Evolutionary conservation across 441 rosid genomes (phyloP).

Genomic region (Mallotus japonicus): DNA sequence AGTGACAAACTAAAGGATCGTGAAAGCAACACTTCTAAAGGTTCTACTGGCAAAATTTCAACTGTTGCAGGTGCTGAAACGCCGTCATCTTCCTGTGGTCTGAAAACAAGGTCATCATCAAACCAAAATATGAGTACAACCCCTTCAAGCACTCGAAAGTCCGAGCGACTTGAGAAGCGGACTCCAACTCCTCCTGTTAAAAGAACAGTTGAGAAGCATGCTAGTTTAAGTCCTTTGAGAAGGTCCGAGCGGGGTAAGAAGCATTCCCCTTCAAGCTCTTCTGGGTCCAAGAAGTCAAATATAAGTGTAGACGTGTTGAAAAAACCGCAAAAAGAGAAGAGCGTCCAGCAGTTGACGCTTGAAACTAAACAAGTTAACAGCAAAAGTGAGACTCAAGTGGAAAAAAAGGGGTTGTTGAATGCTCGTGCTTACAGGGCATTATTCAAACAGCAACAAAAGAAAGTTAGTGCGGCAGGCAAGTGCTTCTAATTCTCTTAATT

Average conservation of each 20-base stretch:
- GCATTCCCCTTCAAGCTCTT: constrained; percentile 37
- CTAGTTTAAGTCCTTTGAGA: constrained; percentile 41
- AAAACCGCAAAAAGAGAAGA: constrained; percentile 39
- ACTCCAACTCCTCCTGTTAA: constrained; percentile 38
- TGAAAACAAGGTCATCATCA: constrained; percentile 45
- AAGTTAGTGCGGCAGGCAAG: constrained; percentile 34
- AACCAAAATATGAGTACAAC: constrained; percentile 36
- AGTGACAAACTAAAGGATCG: constrained; percentile 38
- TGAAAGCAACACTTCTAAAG: constrained; percentile 27
- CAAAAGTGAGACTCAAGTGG: constrained; percentile 23
- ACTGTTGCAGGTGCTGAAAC: constrained; percentile 19
- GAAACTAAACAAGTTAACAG: constrained; percentile 35
- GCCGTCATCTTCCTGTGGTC: constrained; percentile 30
- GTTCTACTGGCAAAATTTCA: constrained; percentile 5
- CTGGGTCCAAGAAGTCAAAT: constrained; percentile 40
- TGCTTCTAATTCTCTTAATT: not conserved
- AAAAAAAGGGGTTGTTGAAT: constrained; percentile 34
- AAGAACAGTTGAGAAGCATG: constrained; percentile 44
- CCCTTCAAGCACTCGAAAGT: constrained; percentile 44
- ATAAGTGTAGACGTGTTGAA: constrained; percentile 32
- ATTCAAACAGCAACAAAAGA: constrained; percentile 32
- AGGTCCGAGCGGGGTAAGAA: constrained; percentile 60
- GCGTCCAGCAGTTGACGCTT: constrained; percentile 33
- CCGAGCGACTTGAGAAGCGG: constrained; percentile 51
- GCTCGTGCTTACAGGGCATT: constrained; percentile 45